Base-by-base conservation (phyloP, 441 rosid genomes). In the Populus hybrid region DNA sequence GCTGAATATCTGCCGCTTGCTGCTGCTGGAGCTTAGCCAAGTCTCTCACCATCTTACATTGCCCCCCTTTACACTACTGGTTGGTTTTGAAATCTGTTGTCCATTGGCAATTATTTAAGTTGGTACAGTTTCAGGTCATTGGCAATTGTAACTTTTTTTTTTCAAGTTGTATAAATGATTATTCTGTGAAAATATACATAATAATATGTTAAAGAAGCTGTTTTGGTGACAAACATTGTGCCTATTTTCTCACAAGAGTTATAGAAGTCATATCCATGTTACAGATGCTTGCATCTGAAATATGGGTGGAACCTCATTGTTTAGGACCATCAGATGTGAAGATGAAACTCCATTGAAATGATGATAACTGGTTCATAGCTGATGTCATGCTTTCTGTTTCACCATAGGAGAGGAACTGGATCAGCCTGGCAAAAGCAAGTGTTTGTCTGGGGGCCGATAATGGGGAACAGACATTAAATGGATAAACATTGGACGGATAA, bases 111-210 rank as follows among this genome's bases (percentile, higher is more conserved):
- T 80, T 77, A 35, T 46, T 46, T 75, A 70, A 74, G 76, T 30
- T 21, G 34, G 69, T 84, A 59, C 67, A 78, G 76, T 73, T 74
- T 54, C 38, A 34, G 28, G 66, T 21, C 74, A 70, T 70, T 63
- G 79, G 67, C 69, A 50, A 75, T 64, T 76, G 76, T 75, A 69
- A 73, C 81, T 77, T 32, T 67, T 14, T 64, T 23, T 21, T 23
- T 36, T 24, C 32, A 69, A 36, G 81, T 66, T 82, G 77, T 77
- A 77, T 77, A 84, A 77, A 28, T 78, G 59, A 75, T 76, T 28
- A 21, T 59, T 78, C 46, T 35, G 75, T 66, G 65, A 83, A 75
- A 68, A 64, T 76, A 16, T 67, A 23, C 69, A 16, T 23, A 34
- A 10, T 73, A 30, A 70, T 16, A 6, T 71, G 8, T 81, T 32